Percentiles rank a stretch among this genome's conserved stretches.
Evolutionary conservation across 2,329 filamentous ascomycete genomes (phyloP).

Genomic region (Penicillium verrucosum): DNA sequence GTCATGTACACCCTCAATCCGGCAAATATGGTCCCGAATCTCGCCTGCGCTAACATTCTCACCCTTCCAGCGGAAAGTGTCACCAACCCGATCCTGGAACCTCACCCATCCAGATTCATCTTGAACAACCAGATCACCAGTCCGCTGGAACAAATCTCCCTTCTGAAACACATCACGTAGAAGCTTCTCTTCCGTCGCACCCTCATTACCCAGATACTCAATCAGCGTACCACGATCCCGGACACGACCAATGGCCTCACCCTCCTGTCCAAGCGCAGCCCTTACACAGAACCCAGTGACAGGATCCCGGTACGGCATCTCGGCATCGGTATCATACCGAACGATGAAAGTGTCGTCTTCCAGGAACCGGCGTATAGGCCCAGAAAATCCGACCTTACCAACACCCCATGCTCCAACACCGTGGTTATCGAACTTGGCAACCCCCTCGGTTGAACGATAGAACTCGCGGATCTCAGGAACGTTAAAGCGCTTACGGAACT

Average conservation of each 20-base stretch:
- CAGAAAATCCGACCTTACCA: conserved; percentile 46
- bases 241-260: conserved; percentile 47
- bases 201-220: conserved; percentile 43
- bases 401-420: conserved; percentile 41
- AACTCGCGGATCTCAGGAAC: conserved; percentile 49
- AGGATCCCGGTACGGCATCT: conserved; percentile 43
- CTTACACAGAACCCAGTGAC: conserved; percentile 45
- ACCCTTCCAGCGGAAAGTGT: conserved; percentile 42
- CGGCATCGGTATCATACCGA: conserved; percentile 42
- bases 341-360: conserved; percentile 46
- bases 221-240: conserved; percentile 39
- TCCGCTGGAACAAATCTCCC: conserved; percentile 47
- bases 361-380: conserved; percentile 39
- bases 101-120: conserved; percentile 44
- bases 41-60: conserved; percentile 50
- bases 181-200: conserved; percentile 46
- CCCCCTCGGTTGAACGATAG: conserved; percentile 48
- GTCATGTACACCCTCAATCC: conserved; percentile 41
- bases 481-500: conserved; percentile 44
- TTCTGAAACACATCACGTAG: conserved; percentile 46
- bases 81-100: conserved; percentile 46
- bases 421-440: conserved; percentile 47
- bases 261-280: conserved; percentile 39
- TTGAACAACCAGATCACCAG: conserved; percentile 45
- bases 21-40: conserved; percentile 45